These are phyloP conservation scores for Hypoxylon crocopeplum DNA, from an alignment of 495 filamentous ascomycete genomes.

Conservation along the genomic window DNA sequence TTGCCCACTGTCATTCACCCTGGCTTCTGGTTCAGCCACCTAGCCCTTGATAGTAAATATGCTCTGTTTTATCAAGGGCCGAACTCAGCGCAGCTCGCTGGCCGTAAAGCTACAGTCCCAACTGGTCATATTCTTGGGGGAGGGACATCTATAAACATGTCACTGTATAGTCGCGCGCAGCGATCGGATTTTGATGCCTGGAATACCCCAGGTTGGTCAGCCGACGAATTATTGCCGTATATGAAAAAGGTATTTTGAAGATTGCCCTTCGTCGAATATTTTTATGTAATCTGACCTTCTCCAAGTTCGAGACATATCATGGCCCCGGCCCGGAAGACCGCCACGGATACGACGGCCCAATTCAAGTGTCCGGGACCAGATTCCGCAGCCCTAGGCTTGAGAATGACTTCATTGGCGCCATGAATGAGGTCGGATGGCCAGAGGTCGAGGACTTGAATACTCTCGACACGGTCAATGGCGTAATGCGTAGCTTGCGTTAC, in stretches of 20 bases:
- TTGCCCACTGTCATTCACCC: constrained; percentile 53
- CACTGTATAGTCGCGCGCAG: constrained; percentile 46
- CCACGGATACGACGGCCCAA: constrained; percentile 57
- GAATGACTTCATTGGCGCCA: constrained; percentile 50
- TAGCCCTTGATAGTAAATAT: too few relatives aligned
- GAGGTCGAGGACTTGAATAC: constrained; percentile 30
- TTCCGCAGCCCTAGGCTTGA: constrained; percentile 29
- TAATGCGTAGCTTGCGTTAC: constrained; percentile 26
- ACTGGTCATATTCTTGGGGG: constrained; percentile 62
- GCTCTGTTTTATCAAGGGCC: too few relatives aligned
- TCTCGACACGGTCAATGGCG: constrained; percentile 28
- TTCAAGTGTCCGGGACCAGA: constrained; percentile 52
- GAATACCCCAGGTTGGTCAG: constrained; percentile 57
- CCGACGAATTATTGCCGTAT: constrained; percentile 54
- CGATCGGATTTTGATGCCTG: constrained; percentile 55
- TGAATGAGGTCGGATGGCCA: constrained; percentile 30
- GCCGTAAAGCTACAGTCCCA: constrained; percentile 49
- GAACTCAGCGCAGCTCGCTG: too few relatives aligned
- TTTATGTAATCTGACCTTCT: neutral
- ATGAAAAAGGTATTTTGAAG: constrained; percentile 52
- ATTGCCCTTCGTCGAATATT: neutral
- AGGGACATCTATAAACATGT: constrained; percentile 63
- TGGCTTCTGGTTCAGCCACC: constrained; percentile 42
- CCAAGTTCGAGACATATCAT: constrained; percentile 55
- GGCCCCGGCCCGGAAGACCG: constrained; percentile 20